Evolutionary conservation across 257 asterid species (phyloP), one percentile per base, ranked within the genome.

Genomic region (Solanum rostratum): DNA sequence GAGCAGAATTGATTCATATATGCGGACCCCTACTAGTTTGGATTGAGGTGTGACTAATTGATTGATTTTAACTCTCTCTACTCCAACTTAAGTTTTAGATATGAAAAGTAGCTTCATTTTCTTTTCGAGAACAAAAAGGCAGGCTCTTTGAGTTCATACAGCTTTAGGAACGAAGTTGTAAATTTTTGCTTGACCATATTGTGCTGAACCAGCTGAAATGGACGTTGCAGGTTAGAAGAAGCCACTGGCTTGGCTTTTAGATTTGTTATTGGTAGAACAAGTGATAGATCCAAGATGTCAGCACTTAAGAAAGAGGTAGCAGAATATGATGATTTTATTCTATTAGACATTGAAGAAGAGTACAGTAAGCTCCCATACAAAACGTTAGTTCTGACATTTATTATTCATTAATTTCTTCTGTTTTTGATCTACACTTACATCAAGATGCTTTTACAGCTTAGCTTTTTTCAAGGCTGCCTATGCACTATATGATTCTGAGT

Each of bases 361-460:
- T 97, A 95, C 87, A 95, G 96, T 92, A 97, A 97, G 93, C 99
- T 97, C 90, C 99, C 99, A 27, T 94, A 95, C 91, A 97, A 97
- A 94, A 97, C 99, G 98, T 97, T 86, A 91, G 99, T 95, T 88
- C 92, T 85, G 66, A 70, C 65, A 74, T 69, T 22, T 57, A 69
- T 45, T 27, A 49, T 33, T 62, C 49, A 3, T 65, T 84, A 79
- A n/a, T 46, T 82, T 63, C 66, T 15, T 33, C 62, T 43, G 39
- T 86, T 41, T 65, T 54, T 73, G 83, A 73, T 87, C 84, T 85
- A 65, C 86, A 80, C 90, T 89, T 85, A 88, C 83, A 16, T 86
- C 87, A 39, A 66, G 74, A 86, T 59, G 57, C 69, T 81, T 78
- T 86, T 89, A 83, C 97, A 97, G 98, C 66, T 80, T 97, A 85